Evolutionary conservation across 2,329 filamentous ascomycete genomes (phyloP).

Genomic region (Didymella glomerata): DNA sequence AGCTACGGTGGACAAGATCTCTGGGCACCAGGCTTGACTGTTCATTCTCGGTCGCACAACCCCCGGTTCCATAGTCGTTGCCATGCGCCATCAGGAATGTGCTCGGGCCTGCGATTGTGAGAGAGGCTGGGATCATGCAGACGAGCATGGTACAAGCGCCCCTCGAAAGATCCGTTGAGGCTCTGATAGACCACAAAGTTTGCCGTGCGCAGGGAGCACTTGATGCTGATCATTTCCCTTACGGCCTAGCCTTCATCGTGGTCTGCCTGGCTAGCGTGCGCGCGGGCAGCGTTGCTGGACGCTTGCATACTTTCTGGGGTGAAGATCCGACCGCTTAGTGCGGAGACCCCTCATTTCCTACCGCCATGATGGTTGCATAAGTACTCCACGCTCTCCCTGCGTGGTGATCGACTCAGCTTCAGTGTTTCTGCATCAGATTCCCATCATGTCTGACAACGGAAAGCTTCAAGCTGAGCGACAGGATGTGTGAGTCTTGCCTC

Average conservation of each 20-base stretch:
- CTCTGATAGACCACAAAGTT: neutral
- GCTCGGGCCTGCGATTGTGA: neutral
- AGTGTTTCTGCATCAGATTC: neutral
- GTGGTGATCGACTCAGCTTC: neutral
- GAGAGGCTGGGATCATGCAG: neutral
- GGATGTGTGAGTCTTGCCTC: slow-evolving; percentile 21
- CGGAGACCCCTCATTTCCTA: slow-evolving; percentile 13
- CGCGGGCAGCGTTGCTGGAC: slow-evolving; percentile 5
- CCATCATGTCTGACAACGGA: slow-evolving; percentile 21
- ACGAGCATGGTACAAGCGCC: neutral
- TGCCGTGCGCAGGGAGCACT: neutral
- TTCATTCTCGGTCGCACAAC: neutral
- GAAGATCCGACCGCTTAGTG: slow-evolving; percentile 2
- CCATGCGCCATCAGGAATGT: neutral
- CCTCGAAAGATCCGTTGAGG: neutral
- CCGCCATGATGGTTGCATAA: slow-evolving; percentile 4
- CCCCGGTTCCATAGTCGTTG: neutral
- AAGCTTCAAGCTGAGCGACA: slow-evolving; percentile 24
- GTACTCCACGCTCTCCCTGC: neutral
- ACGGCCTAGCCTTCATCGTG: slow-evolving; percentile 6
- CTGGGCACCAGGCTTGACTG: slow-evolving; percentile 4
- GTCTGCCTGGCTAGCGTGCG: neutral
- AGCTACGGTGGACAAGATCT: slow-evolving; percentile 6
- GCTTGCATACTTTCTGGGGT: neutral
- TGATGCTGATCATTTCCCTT: slow-evolving; percentile 10